Conservation (phyloP, 345 rosid genomes). For the Isatis tinctoria region DNA sequence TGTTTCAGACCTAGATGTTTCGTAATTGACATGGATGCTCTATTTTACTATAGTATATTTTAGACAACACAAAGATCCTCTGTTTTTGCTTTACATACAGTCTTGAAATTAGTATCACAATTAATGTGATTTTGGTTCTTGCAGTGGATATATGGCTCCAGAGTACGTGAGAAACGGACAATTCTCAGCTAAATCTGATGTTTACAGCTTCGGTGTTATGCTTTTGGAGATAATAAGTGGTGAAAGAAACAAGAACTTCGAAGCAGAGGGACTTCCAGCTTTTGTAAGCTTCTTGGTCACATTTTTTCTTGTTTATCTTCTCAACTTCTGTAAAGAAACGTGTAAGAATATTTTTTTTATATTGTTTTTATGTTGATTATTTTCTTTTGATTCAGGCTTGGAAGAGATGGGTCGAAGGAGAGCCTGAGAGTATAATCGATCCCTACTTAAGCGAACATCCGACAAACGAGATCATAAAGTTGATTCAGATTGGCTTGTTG, state of each 20-base stretch:
- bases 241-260: conserved; percentile 45
- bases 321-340: not conserved
- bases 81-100: not conserved
- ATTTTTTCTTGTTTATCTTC: not conserved
- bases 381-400: conserved; percentile 39
- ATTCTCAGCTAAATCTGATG: conserved; percentile 49
- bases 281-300: conserved; percentile 19
- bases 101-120: not conserved
- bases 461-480: conserved; percentile 37
- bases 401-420: conserved; percentile 50
- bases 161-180: conserved; percentile 43
- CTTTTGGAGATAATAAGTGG: conserved; percentile 47
- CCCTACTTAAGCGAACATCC: conserved; percentile 31
- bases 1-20: not conserved
- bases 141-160: conserved; percentile 57
- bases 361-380: no score
- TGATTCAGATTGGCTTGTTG: conserved; percentile 49
- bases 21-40: not conserved
- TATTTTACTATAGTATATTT: not conserved
- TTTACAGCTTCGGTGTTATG: conserved; percentile 51
- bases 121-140: not conserved
- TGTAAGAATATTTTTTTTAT: not conserved
- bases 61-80: not conserved
- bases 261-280: conserved; percentile 23
- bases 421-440: conserved; percentile 37